Base-by-base conservation (phyloP, 106 monocot species). In the Dioscorea zingiberensis region DNA sequence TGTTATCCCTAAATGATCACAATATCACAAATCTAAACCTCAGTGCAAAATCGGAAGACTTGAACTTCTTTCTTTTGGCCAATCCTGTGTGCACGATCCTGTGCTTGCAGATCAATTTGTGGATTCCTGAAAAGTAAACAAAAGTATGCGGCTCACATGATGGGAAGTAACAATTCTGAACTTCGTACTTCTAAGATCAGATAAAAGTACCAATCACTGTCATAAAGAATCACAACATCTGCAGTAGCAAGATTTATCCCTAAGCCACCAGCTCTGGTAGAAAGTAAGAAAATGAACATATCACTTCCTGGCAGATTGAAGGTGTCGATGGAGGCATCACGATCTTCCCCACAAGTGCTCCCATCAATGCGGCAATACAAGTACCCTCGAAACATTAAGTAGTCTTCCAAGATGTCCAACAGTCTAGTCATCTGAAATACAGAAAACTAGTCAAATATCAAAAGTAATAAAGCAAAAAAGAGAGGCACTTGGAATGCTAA, bases 61-160 rank as follows among this genome's bases (percentile, higher is more conserved):
- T 88, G 91, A 61, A 91, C 95, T 91, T 91, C 91, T 78, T 91
- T 91, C 81, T 83, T 91, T 65, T 91, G 95, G 27, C 94, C 94
- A 83, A 94, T 94, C 27, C 94, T 80, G 57, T 94, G 94, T 22
- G 94, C 94, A 65, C 94, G 87, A 71, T 94, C 94, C 74, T 94
- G 90, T 53, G 94, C 94, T 83, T 94, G 94, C 54, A 91, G 70
- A 79, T 95, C 91, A 74, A 88, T 85, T 72, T 91, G 95, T 24
- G 95, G 95, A 47, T 95, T 95, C 97, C 91, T 98, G 53, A 13
- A 66, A 55, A 22, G 62, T 22, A 63, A 64, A 10, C 45, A 45
- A 47, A 55, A 38, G 27, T 21, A 60, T 47, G 4, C 72, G 23
- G 38, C 10, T 38, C 38, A 38, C 6, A 38, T 38, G 38, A 38